These are phyloP conservation scores for Pythium grandisporangium DNA, from an alignment of 352 stramenopile species.

Conservation along the genomic window DNA sequence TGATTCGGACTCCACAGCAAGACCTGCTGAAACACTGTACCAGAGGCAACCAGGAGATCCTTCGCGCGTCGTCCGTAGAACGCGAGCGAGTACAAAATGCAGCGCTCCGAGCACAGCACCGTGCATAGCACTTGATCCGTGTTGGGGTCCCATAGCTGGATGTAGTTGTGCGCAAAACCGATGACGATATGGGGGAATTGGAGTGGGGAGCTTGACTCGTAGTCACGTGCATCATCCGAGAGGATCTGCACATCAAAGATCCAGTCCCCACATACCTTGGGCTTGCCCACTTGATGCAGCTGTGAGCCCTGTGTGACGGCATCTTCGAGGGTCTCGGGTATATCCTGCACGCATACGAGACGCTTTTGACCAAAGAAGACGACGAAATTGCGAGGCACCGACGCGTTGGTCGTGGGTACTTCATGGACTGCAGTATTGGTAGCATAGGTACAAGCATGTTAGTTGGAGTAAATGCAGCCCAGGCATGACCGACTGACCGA, in stretches of 20 bases:
- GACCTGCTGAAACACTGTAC: slow-evolving; percentile 84
- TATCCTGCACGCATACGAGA: slow-evolving; percentile 34
- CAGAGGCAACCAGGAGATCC: slow-evolving; percentile 64
- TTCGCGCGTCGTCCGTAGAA: slow-evolving; percentile 58
- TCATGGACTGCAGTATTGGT: not conserved
- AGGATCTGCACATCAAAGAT: slow-evolving; percentile 76
- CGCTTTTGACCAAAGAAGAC: slow-evolving; percentile 82
- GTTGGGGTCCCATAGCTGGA: slow-evolving; percentile 64
- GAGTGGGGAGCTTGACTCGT: not conserved
- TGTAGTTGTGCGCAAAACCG: slow-evolving; percentile 78
- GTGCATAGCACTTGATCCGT: slow-evolving; percentile 30
- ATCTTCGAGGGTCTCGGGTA: slow-evolving; percentile 30
- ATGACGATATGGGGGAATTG: slow-evolving; percentile 34
- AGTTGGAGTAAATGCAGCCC: no score
- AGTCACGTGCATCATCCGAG: slow-evolving; percentile 7
- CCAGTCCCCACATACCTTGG: slow-evolving; percentile 74
- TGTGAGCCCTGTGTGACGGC: slow-evolving; percentile 2
- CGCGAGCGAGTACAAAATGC: slow-evolving; percentile 74
- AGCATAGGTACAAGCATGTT: not conserved
- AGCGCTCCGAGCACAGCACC: slow-evolving; percentile 67
- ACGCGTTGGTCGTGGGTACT: not conserved
- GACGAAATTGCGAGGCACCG: slow-evolving; percentile 14
- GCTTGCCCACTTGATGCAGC: slow-evolving; percentile 25
- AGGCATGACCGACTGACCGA: no score
- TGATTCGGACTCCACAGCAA: slow-evolving; percentile 58